These are phyloP conservation scores for Ceratocystis cubensis DNA, from an alignment of 2,329 filamentous ascomycete genomes.

Conservation along the genomic window DNA sequence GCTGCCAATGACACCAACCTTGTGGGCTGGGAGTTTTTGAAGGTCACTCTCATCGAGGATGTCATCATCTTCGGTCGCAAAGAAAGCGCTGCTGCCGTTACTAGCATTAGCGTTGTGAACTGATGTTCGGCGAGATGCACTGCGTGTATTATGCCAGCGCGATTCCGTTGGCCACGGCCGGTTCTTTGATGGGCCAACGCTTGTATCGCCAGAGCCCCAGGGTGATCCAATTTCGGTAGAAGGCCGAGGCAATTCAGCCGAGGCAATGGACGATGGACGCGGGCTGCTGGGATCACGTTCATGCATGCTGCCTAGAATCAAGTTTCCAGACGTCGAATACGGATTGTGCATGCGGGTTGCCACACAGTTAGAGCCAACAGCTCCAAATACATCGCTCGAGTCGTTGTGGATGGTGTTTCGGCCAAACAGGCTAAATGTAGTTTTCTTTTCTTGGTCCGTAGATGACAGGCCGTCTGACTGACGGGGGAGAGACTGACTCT, in stretches of 20 bases:
- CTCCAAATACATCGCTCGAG: constrained; percentile 28
- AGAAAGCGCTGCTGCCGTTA: not conserved
- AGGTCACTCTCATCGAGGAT: constrained; percentile 48
- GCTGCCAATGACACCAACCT: constrained; percentile 64
- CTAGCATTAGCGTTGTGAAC: constrained; percentile 60
- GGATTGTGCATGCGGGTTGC: constrained; percentile 35
- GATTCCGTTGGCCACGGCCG: constrained; percentile 54
- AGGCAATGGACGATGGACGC: constrained; percentile 56
- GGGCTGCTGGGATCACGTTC: constrained; percentile 48
- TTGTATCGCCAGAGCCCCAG: constrained; percentile 47
- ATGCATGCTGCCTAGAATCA: constrained; percentile 38
- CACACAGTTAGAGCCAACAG: constrained; percentile 29
- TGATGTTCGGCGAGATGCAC: constrained; percentile 68
- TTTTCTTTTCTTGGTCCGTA: constrained; percentile 33
- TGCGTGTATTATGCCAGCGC: constrained; percentile 42
- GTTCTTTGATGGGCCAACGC: constrained; percentile 38
- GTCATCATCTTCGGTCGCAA: constrained; percentile 50
- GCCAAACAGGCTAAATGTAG: constrained; percentile 43
- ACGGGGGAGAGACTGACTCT: constrained; percentile 66
- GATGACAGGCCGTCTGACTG: constrained; percentile 37
- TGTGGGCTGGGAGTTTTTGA: constrained; percentile 41
- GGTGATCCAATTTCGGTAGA: constrained; percentile 69
- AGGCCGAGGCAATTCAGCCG: constrained; percentile 59
- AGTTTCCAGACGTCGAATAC: constrained; percentile 39
- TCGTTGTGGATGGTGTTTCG: constrained; percentile 41